Base-by-base conservation (phyloP, 2,329 filamentous ascomycete species). In the Bipolaris oryzae region DNA sequence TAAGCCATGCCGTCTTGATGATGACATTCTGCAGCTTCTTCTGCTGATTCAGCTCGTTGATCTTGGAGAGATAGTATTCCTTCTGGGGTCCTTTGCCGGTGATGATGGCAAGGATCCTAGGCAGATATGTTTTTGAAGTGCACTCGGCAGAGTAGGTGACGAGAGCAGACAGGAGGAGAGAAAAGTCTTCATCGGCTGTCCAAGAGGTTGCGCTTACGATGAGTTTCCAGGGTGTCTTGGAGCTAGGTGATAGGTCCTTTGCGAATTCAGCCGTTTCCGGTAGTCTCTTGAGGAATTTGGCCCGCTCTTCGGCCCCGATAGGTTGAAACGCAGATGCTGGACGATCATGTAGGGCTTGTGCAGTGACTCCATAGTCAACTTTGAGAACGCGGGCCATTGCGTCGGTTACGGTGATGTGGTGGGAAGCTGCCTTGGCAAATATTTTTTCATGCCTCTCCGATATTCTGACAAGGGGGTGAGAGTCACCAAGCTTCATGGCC, bases 181-280 rank as follows among this genome's bases (percentile, higher is more conserved):
- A 88, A 74, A 99, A 98, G 76, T 99, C 94, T 75, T 99, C 95
- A 70, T 99, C 95, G 0, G 92, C 86, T 0, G 95, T 99, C 95
- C 95, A 99, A 10, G 93, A 97, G 0, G 95, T 99, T 55, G 92
- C 95, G 78, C 91, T 96, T 35, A 98, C 91, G 7, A 99, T 78
- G 2, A 99, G 82, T 28, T 84, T 87, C 51, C 85, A 84, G 7
- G 79, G 79, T 5, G 85, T 84, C 15, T 81, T 77, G 20, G 85
- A 71, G 1, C 58, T 51, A 1, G 63, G 52, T 1, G 61, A 63
- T 31, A 94, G 85, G 49, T 84, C 80, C 7, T 83, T 73, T 0
- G 86, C 86, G 46, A 89, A 78, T 9, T 82, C 76, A 10, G 80
- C 78, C 0, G 90, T 90, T 66, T 89, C 87, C 1, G 87, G 81